Base-by-base conservation (phyloP, 2,329 filamentous ascomycete genomes). In the Colletotrichum sp. region DNA sequence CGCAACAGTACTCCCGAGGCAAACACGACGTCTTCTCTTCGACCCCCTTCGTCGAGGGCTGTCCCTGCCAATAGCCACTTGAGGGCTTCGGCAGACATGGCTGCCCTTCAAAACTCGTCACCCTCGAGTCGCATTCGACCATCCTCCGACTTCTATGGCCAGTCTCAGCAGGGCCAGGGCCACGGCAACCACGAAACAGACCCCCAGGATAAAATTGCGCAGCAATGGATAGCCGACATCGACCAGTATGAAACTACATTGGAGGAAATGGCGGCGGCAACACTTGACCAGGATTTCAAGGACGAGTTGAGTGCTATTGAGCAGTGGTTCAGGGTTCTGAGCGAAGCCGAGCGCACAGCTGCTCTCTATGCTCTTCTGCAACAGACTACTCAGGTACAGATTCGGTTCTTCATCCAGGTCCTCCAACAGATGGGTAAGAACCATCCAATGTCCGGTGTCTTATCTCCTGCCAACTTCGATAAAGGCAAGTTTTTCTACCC, bases 281-380 rank as follows among this genome's bases (percentile, higher is more conserved):
- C 97, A n/a, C 89, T 99, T 71, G 97, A 99, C 84, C 97, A 99
- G 88, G 97, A 99, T 84, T 99, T 99, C 90, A 99, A 99, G 88
- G 97, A 99, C 86, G 97, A 99, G 86, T 91, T 99, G 77, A 98
- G 96, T 84, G 97, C 97, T 80, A 99, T 99, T 83, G 97, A 99
- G 87, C 97, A 99, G 89, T 99, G 97, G 97, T 99, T 99, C 86
- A 94, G 96, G 77, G 97, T 99, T 70, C 89, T 99, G 79, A 99
- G 96, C 83, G 97, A 99, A 87, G 96, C 97, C 32, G 97, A 99
- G 87, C 92, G 97, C 78, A 99, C 97, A 24, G 97, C 97, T 77
- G 97, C 97, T 65, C 88, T 99, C 75, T 99, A 99, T 84, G 96
- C 97, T 77, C 89, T 99, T 80, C 90, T 99, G 76, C 97, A 99